Percentiles rank a stretch among this genome's conserved stretches.
Evolutionary conservation across 257 asterid species (phyloP).

Genomic region (Fraxinus americana): DNA sequence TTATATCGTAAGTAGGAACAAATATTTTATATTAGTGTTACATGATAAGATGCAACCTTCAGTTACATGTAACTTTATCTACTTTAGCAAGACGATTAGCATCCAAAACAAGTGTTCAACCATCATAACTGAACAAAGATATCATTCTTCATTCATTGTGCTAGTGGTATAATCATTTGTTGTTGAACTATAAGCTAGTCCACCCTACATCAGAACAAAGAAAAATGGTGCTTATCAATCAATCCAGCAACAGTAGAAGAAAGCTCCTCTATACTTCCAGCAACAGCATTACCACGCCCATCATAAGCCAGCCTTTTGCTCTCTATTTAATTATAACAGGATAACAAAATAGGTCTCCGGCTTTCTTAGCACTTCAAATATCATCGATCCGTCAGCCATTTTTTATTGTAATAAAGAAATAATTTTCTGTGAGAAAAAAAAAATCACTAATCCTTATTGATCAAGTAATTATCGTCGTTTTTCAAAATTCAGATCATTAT

Average conservation of each 20-base stretch:
- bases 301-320: too few relatives aligned
- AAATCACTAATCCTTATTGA: neutral
- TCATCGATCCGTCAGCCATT: conserved; percentile 65
- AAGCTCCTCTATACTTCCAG: too few relatives aligned
- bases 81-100: neutral
- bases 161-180: too few relatives aligned
- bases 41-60: neutral
- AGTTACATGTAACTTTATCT: neutral
- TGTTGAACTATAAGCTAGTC: too few relatives aligned
- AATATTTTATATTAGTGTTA: neutral
- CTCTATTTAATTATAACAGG: conserved; percentile 46
- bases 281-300: too few relatives aligned
- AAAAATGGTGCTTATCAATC: too few relatives aligned
- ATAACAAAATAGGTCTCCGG: conserved; percentile 76
- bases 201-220: too few relatives aligned
- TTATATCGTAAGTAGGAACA: neutral
- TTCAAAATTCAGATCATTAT: neutral
- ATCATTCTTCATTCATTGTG: neutral
- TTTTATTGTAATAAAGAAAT: conserved; percentile 13
- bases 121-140: neutral
- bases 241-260: too few relatives aligned
- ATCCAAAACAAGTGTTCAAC: neutral
- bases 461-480: conserved; percentile 2
- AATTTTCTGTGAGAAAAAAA: neutral
- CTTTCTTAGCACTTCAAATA: conserved; percentile 72